Percentiles rank a stretch among this genome's conserved stretches.
Evolutionary conservation across 2,329 filamentous ascomycete genomes (phyloP).

Genomic region (Apiospora pterosperma): DNA sequence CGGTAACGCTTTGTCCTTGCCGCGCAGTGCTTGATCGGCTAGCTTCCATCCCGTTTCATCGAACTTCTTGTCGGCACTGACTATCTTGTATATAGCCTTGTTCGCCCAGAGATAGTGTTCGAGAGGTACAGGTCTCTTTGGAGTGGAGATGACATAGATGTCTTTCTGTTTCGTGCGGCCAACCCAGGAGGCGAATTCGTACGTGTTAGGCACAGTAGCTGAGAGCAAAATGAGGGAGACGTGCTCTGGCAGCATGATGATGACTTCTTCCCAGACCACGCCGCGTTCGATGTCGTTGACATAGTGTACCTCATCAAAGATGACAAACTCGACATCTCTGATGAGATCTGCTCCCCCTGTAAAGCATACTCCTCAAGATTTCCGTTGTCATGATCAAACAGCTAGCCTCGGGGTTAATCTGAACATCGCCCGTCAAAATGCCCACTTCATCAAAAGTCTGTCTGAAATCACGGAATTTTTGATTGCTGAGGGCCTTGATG

Average conservation of each 20-base stretch:
- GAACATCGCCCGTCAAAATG: slow-evolving; percentile 94
- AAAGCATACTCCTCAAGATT: slow-evolving; percentile 96
- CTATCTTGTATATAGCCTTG: slow-evolving; percentile 91
- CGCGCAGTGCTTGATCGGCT: slow-evolving; percentile 77
- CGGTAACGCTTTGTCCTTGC: slow-evolving; percentile 65
- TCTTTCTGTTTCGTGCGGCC: slow-evolving; percentile 97
- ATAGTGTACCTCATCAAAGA: slow-evolving; percentile 98
- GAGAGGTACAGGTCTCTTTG: slow-evolving; percentile 89
- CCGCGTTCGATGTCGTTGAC: slow-evolving; percentile 95
- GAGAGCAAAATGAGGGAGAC: slow-evolving; percentile 93
- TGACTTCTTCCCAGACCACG: slow-evolving; percentile 99
- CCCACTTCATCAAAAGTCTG: slow-evolving; percentile 91
- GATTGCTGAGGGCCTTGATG: slow-evolving; percentile 97
- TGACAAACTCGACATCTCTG: slow-evolving; percentile 95
- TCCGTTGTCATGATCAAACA: slow-evolving; percentile 99
- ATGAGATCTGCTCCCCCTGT: slow-evolving; percentile 93
- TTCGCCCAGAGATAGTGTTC: slow-evolving; percentile 97
- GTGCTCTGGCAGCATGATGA: slow-evolving; percentile 98
- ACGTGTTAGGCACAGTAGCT: slow-evolving; percentile 93
- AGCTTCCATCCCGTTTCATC: slow-evolving; percentile 93
- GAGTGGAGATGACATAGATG: slow-evolving; percentile 97
- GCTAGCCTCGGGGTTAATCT: slow-evolving; percentile 95
- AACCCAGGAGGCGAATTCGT: slow-evolving; percentile 98
- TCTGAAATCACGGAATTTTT: slow-evolving; percentile 96
- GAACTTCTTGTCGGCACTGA: slow-evolving; percentile 88